These are phyloP conservation scores for Stachybotrys chartarum DNA, from an alignment of 2,329 filamentous ascomycete species.

Conservation along the genomic window DNA sequence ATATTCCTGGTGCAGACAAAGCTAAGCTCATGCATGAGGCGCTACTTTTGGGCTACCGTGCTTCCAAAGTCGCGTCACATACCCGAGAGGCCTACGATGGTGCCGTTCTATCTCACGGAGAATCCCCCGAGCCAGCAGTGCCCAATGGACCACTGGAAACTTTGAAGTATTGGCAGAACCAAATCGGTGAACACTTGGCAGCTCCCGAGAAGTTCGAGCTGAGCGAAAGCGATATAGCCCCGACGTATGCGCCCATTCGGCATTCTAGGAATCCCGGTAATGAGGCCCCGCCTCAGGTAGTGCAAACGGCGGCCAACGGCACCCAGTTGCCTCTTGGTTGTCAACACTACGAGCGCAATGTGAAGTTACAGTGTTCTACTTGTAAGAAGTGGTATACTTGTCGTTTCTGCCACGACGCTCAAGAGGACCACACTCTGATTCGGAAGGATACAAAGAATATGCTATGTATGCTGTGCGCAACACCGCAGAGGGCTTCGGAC, in stretches of 20 bases:
- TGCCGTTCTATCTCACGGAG: constrained; percentile 9
- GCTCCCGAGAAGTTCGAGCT: constrained; percentile 39
- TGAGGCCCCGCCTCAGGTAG: constrained; percentile 21
- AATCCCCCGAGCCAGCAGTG: constrained; percentile 29
- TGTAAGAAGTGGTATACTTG: constrained; percentile 94
- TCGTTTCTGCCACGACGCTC: constrained; percentile 84
- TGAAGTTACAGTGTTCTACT: constrained; percentile 88
- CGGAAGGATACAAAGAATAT: constrained; percentile 85
- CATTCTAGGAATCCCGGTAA: constrained; percentile 38
- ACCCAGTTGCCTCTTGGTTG: constrained; percentile 60
- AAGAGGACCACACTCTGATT: constrained; percentile 71
- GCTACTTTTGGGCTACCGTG: constrained; percentile 60
- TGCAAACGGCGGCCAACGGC: constrained; percentile 14
- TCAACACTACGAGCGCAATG: constrained; percentile 88
- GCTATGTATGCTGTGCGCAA: constrained; percentile 93
- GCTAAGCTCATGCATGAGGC: constrained; percentile 64
- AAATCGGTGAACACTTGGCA: constrained; percentile 28
- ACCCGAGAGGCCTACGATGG: background rate
- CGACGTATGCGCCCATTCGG: constrained; percentile 57
- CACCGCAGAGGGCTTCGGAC: constrained; percentile 74
- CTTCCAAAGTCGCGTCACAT: constrained; percentile 16
- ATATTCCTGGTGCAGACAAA: constrained; percentile 55
- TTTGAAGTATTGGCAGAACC: constrained; percentile 52
- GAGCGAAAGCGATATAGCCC: constrained; percentile 54
- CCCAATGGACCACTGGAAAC: constrained; percentile 24